Evolutionary conservation across 495 filamentous ascomycete species (phyloP).

Genomic region (Lentithecium fluviatile): DNA sequence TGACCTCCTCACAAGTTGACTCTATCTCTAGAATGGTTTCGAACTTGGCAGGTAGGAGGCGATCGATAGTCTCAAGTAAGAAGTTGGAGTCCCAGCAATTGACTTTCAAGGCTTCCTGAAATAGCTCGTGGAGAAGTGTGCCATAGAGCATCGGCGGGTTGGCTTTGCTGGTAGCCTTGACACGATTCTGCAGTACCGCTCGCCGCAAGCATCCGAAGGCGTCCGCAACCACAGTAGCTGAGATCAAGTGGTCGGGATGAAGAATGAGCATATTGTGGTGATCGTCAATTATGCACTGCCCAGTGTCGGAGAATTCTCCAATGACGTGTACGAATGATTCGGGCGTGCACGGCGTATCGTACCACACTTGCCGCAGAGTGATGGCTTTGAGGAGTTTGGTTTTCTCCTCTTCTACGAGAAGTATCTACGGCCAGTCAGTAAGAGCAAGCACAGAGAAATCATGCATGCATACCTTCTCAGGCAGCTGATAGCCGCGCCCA

Average conservation of each 20-base stretch:
- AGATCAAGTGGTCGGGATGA: slow-evolving; percentile 93
- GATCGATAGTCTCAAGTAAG: slow-evolving; percentile 61
- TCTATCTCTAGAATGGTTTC: slow-evolving; percentile 85
- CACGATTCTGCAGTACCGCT: slow-evolving; percentile 87
- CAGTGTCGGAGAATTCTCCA: slow-evolving; percentile 66
- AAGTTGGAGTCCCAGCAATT: slow-evolving; percentile 77
- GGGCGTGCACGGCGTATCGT: slow-evolving; percentile 68
- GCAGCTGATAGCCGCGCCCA: slow-evolving; percentile 56
- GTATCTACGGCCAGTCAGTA: slow-evolving; percentile 53
- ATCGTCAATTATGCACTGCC: slow-evolving; percentile 74
- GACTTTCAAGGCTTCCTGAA: slow-evolving; percentile 81
- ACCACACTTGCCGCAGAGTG: slow-evolving; percentile 80
- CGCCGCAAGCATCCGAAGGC: slow-evolving; percentile 85
- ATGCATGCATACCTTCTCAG: slow-evolving; percentile 64
- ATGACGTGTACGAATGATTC: slow-evolving; percentile 82
- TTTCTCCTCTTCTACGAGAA: slow-evolving; percentile 73
- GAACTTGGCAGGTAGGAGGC: slow-evolving; percentile 66
- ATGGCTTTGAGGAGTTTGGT: slow-evolving; percentile 64
- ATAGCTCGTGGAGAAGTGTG: slow-evolving; percentile 87
- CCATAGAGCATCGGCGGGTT: slow-evolving; percentile 82
- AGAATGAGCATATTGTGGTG: slow-evolving; percentile 81
- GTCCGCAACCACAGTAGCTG: slow-evolving; percentile 88
- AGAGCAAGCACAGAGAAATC: too few relatives aligned
- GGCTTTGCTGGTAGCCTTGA: slow-evolving; percentile 79
- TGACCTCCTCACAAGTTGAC: slow-evolving; percentile 66